Evolutionary conservation across 2,329 filamentous ascomycete species (phyloP).

Genomic region (Epichloe festucae): DNA sequence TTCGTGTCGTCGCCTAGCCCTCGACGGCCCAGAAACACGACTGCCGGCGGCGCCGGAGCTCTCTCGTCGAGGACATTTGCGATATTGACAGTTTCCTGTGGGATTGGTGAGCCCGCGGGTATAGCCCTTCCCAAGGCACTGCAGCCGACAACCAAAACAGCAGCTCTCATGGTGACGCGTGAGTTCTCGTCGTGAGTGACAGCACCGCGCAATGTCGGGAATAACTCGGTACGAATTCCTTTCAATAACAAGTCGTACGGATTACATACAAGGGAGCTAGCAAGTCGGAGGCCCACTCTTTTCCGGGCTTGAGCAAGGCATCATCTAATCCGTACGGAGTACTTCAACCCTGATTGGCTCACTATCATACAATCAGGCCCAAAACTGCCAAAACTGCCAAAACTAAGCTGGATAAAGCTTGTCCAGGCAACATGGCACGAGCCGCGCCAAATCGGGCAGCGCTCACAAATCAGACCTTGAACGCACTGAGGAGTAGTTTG

Average conservation of each 20-base stretch:
- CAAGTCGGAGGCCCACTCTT: too few relatives aligned
- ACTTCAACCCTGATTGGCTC: too few relatives aligned
- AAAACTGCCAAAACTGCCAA: too few relatives aligned
- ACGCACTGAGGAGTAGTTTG: not conserved
- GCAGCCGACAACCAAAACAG: constrained; percentile 1
- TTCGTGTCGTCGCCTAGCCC: constrained; percentile 29
- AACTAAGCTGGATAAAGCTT: too few relatives aligned
- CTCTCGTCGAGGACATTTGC: constrained; percentile 3
- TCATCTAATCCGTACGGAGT: too few relatives aligned
- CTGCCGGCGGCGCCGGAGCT: constrained; percentile 14
- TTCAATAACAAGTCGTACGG: too few relatives aligned
- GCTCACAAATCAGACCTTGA: not conserved
- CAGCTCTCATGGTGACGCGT: not conserved
- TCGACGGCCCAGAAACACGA: constrained; percentile 15
- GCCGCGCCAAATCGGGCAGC: not conserved
- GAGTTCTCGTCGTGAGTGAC: not conserved
- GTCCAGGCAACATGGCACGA: too few relatives aligned
- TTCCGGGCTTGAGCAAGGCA: not conserved
- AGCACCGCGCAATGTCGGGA: not conserved
- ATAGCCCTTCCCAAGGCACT: constrained; percentile 1
- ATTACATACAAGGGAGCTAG: too few relatives aligned
- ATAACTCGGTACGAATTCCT: too few relatives aligned
- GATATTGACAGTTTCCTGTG: not conserved
- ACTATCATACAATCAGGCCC: not conserved
- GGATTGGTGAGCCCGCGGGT: not conserved